These are phyloP conservation scores for Hypoxylon crocopeplum DNA, from an alignment of 495 filamentous ascomycete species.

Conservation along the genomic window DNA sequence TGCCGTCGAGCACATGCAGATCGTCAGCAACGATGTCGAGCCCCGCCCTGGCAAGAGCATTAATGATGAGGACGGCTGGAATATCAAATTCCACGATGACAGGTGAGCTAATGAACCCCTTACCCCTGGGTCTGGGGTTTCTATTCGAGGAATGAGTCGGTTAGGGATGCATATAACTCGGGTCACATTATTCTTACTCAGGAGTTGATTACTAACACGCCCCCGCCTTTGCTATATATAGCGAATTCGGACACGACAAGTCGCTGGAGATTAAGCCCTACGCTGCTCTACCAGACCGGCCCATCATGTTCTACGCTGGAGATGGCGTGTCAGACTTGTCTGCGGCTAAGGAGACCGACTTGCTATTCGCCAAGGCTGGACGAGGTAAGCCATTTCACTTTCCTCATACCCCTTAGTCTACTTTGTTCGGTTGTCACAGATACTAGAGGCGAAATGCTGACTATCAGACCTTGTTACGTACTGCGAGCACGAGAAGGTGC, in stretches of 20 bases:
- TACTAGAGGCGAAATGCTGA: slow-evolving; percentile 5
- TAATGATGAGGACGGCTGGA: slow-evolving; percentile 81
- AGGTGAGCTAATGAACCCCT: slow-evolving; percentile 57
- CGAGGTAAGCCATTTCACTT: slow-evolving; percentile 63
- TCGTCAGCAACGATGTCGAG: slow-evolving; percentile 82
- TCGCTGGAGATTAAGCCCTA: slow-evolving; percentile 85
- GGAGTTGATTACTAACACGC: slow-evolving; percentile 11
- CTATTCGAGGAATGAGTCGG: too few relatives aligned
- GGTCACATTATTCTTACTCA: too few relatives aligned
- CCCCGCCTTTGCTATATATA: slow-evolving; percentile 39
- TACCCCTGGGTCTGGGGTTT: too few relatives aligned
- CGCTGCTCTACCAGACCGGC: slow-evolving; percentile 72
- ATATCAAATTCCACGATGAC: slow-evolving; percentile 86
- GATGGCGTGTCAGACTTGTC: slow-evolving; percentile 91
- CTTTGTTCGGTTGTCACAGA: background rate
- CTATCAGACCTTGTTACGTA: slow-evolving; percentile 77
- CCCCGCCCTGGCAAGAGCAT: slow-evolving; percentile 72
- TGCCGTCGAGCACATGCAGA: slow-evolving; percentile 74
- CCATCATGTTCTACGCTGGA: slow-evolving; percentile 85
- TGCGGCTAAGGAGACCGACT: slow-evolving; percentile 84
- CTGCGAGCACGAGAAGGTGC: slow-evolving; percentile 77
- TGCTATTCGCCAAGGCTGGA: slow-evolving; percentile 90
- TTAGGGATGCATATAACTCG: too few relatives aligned
- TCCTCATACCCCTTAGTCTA: background rate
- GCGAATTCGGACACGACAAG: slow-evolving; percentile 93